phyloP scores from a whole-genome alignment of 352 stramenopile genomes.

The Blastocystis sp. region DNA sequence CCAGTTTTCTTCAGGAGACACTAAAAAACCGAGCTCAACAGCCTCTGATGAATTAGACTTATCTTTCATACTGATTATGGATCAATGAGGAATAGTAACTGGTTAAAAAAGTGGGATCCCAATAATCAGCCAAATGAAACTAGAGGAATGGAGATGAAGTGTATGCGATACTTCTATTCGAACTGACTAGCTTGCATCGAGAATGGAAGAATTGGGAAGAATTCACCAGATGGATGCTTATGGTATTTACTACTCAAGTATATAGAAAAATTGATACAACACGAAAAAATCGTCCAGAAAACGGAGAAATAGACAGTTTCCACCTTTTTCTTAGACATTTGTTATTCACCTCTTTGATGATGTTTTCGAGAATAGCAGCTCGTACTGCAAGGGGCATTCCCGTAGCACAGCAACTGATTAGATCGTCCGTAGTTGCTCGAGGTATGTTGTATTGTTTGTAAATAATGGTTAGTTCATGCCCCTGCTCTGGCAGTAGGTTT shows the following conservation, averaged over 20 bases:
- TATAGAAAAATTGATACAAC: too few relatives aligned
- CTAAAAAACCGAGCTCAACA: conserved; percentile 56
- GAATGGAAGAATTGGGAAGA: too few relatives aligned
- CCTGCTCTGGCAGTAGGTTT: neutral
- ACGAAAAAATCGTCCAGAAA: neutral
- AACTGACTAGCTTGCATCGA: too few relatives aligned
- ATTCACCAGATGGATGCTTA: too few relatives aligned
- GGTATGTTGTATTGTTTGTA: neutral
- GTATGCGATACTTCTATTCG: too few relatives aligned
- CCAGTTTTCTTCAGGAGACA: conserved; percentile 42
- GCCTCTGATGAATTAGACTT: neutral
- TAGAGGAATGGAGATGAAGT: neutral
- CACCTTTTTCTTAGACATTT: neutral
- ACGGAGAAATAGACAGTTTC: neutral
- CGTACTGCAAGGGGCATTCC: neutral
- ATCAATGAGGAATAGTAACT: neutral
- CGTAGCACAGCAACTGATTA: neutral
- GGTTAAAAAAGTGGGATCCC: neutral
- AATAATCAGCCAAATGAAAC: neutral
- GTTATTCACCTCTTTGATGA: neutral
- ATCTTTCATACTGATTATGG: neutral
- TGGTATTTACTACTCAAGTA: too few relatives aligned
- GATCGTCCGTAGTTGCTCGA: neutral
- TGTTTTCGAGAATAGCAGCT: conserved; percentile 10
- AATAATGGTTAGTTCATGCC: neutral